Conservation (phyloP, 768 basidiomycete species). For the Rhizopogon vesiculosus region DNA sequence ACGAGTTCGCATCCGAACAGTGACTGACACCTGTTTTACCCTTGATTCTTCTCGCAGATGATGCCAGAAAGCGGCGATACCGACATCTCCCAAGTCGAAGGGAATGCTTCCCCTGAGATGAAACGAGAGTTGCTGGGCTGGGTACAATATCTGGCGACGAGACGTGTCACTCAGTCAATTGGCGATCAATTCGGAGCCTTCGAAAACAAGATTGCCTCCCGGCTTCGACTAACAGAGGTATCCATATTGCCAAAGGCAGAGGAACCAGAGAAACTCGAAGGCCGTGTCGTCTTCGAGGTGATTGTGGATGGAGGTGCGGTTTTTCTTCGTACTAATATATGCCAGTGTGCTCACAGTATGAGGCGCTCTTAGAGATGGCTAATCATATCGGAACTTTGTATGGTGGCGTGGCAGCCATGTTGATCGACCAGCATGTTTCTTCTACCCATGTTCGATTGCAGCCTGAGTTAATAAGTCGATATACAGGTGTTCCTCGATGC, state of each 20-base stretch:
- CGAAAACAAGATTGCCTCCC: conserved; percentile 14
- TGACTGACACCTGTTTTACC: neutral
- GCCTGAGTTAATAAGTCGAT: neutral
- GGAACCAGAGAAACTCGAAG: conserved; percentile 32
- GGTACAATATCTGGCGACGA: conserved; percentile 5
- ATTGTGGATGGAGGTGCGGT: conserved; percentile 40
- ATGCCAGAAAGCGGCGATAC: neutral
- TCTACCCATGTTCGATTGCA: neutral
- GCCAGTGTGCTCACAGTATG: neutral
- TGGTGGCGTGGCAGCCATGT: conserved; percentile 35
- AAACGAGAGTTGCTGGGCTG: conserved; percentile 22
- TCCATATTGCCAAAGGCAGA: conserved; percentile 32
- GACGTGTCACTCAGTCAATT: conserved; percentile 5
- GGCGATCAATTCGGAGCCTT: conserved; percentile 14
- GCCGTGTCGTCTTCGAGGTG: conserved; percentile 35
- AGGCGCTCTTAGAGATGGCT: conserved; percentile 36
- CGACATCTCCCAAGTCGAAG: conserved; percentile 19
- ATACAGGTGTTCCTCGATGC: conserved; percentile 36
- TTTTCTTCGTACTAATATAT: neutral
- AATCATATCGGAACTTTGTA: conserved; percentile 32
- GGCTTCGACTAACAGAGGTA: conserved; percentile 31
- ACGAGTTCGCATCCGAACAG: neutral
- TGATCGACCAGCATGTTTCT: conserved; percentile 43
- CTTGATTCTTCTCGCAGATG: neutral
- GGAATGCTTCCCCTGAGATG: conserved; percentile 22